A percentile compares a stretch with the other conserved stretches of the same genome.
These are phyloP conservation scores for Vitellaria paradoxa DNA, from an alignment of 179 eudicot species.

Conservation along the genomic window DNA sequence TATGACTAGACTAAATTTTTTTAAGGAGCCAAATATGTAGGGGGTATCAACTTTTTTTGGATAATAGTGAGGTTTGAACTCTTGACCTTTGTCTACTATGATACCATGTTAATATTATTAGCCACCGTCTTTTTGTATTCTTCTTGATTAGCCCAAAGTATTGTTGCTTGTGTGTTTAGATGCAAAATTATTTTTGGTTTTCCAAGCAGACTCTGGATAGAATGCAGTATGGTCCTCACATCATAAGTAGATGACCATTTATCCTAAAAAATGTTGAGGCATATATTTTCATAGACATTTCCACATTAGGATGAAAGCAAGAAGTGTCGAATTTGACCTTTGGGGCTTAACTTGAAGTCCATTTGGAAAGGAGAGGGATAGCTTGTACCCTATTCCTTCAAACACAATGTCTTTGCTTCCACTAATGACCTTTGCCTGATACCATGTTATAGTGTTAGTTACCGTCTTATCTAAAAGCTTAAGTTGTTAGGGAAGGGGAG, in stretches of 20 bases:
- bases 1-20: too few species aligned
- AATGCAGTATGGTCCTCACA: constrained; percentile 68
- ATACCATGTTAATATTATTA: too few species aligned
- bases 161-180: constrained; percentile 71
- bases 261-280: constrained; percentile 76
- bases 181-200: constrained; percentile 78
- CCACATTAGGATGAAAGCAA: constrained; percentile 78
- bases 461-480: too few species aligned
- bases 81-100: too few species aligned
- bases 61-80: too few species aligned
- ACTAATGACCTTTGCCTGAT: constrained; percentile 67
- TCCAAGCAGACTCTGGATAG: constrained; percentile 82
- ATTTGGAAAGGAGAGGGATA: constrained; percentile 50
- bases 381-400: constrained; percentile 83
- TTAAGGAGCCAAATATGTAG: too few species aligned
- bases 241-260: constrained; percentile 92
- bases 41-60: too few species aligned
- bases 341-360: constrained; percentile 88
- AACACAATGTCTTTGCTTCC: constrained; percentile 88
- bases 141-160: constrained; percentile 75
- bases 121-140: background rate
- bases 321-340: constrained; percentile 73
- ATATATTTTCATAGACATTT: constrained; percentile 66
- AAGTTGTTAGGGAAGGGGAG: too few species aligned
- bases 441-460: constrained; percentile 72